These are phyloP conservation scores for Cinchona pubescens DNA, from an alignment of 257 asterid genomes.

Conservation along the genomic window DNA sequence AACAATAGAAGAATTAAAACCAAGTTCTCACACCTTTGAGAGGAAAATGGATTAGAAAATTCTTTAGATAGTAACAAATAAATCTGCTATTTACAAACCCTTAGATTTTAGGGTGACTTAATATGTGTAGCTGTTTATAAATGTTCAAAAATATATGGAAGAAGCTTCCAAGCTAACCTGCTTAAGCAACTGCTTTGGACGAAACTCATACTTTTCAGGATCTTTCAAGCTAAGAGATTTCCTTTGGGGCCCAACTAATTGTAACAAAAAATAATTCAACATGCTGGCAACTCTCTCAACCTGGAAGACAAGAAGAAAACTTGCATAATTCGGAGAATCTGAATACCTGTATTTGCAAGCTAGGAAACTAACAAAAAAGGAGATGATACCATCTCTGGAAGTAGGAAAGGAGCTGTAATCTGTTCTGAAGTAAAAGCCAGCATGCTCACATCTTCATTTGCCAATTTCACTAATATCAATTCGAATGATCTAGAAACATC, in stretches of 20 bases:
- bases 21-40: not conserved
- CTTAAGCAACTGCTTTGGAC: constrained; percentile 80
- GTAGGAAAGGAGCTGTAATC: constrained; percentile 84
- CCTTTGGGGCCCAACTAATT: constrained; percentile 96
- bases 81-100: not conserved
- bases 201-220: constrained; percentile 95
- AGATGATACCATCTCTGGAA: constrained; percentile 85
- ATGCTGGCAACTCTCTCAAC: constrained; percentile 98
- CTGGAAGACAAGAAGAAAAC: constrained; percentile 37
- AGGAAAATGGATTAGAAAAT: not conserved
- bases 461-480: constrained; percentile 97
- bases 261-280: constrained; percentile 89
- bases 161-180: constrained; percentile 46
- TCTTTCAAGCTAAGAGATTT: constrained; percentile 91
- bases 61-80: not conserved
- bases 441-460: constrained; percentile 94
- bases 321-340: constrained; percentile 2
- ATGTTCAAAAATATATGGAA: not conserved
- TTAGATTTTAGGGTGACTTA: not conserved
- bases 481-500: constrained; percentile 71
- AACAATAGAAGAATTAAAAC: not conserved
- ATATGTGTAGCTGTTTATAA: not conserved
- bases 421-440: constrained; percentile 92
- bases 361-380: not conserved
- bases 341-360: not conserved